Conservation (phyloP, 2,329 filamentous ascomycete genomes). For the Pseudogymnoascus sp. region DNA sequence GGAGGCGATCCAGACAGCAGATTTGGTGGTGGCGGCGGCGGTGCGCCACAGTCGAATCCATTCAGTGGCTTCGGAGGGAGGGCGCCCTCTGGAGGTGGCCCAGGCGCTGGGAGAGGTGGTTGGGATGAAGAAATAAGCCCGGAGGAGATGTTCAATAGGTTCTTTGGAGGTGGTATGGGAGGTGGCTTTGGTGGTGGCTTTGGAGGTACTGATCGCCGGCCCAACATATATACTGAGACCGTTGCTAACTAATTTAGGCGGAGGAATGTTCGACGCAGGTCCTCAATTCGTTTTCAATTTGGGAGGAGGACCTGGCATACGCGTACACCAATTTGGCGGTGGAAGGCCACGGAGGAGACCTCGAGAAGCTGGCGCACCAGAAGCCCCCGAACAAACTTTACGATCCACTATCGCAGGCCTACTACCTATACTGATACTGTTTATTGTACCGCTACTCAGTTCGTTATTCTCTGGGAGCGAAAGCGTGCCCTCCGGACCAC, state of each 20-base stretch:
- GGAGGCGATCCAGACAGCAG: conserved; percentile 88
- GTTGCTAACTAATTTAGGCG: conserved; percentile 30
- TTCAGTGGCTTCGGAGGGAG: conserved; percentile 54
- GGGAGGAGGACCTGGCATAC: conserved; percentile 81
- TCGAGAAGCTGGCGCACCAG: conserved; percentile 48
- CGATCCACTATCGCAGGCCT: conserved; percentile 57
- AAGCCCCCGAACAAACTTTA: conserved; percentile 43
- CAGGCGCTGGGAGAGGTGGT: conserved; percentile 40
- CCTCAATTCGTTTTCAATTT: conserved; percentile 94
- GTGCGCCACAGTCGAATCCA: conserved; percentile 50
- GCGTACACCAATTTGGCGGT: conserved; percentile 93
- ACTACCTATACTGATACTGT: conserved; percentile 80
- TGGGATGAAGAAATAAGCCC: conserved; percentile 92
- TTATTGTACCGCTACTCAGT: conserved; percentile 75
- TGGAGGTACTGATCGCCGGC: conserved; percentile 48
- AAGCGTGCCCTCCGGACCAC: conserved; percentile 50
- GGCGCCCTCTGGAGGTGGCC: conserved; percentile 22
- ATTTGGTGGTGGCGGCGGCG: conserved; percentile 52
- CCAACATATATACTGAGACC: conserved; percentile 28
- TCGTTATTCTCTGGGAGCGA: conserved; percentile 60
- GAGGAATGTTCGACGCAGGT: conserved; percentile 61
- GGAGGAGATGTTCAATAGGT: conserved; percentile 93
- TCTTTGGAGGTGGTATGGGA: conserved; percentile 63
- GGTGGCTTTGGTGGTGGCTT: conserved; percentile 47
- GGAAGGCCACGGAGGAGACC: conserved; percentile 67